These are phyloP conservation scores for Globomyces pollinis-pini DNA, from an alignment of 192 early-diverging fungal species.

Conservation along the genomic window DNA sequence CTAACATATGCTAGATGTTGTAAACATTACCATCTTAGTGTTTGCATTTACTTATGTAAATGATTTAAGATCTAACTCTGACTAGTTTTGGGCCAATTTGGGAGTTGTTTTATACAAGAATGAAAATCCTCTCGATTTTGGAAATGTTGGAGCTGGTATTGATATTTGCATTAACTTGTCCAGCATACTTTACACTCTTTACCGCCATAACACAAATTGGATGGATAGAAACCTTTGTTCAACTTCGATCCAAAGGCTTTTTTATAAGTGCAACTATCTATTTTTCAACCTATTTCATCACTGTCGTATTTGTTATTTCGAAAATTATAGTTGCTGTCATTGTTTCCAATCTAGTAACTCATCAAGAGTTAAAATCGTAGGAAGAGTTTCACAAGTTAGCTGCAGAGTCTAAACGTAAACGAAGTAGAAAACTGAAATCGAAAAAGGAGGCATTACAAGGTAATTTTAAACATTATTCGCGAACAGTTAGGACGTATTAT, in stretches of 20 bases:
- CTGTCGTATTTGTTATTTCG: conserved; percentile 32
- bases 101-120: background rate
- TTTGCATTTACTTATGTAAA: conserved; percentile 30
- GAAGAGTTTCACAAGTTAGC: conserved; percentile 13
- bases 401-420: conserved; percentile 17
- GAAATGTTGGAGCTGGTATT: conserved; percentile 18
- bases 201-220: conserved; percentile 30
- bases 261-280: conserved; percentile 27
- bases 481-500: too few species aligned
- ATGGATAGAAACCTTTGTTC: conserved; percentile 24
- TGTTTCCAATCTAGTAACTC: conserved; percentile 38
- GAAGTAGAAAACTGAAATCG: conserved; percentile 24
- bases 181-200: conserved; percentile 30
- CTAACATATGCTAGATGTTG: conserved; percentile 33
- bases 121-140: conserved; percentile 14
- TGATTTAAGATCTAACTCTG: too few species aligned
- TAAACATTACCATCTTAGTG: conserved; percentile 32
- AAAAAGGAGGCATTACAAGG: conserved; percentile 9
- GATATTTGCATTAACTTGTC: too few species aligned
- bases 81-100: conserved; percentile 18
- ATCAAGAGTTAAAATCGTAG: too few species aligned
- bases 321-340: conserved; percentile 41
- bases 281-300: conserved; percentile 27
- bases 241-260: conserved; percentile 21
- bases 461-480: conserved; percentile 2